Conservation (phyloP, 208 protist genomes). For the Trypanosoma avium region DNA sequence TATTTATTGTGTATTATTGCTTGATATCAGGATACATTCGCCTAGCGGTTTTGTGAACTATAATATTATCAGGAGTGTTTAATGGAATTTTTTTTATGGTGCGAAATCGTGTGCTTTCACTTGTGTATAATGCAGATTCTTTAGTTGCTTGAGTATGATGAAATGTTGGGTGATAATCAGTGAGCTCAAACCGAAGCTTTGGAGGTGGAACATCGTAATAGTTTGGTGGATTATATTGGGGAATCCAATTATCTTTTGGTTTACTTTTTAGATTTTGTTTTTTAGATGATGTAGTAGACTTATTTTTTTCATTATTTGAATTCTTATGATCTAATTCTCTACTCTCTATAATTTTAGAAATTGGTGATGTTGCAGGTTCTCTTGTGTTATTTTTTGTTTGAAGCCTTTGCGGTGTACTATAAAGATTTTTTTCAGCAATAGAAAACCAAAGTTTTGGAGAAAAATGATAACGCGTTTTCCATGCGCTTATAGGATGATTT, state of each 20-base stretch:
- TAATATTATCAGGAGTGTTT: too few relatives aligned
- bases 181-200: slow-evolving; percentile 20
- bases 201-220: slow-evolving; percentile 14
- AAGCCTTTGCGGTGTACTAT: neutral
- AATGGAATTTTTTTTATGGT: neutral
- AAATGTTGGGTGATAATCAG: slow-evolving; percentile 24
- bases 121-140: neutral
- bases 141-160: neutral
- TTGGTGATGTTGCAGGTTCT: neutral
- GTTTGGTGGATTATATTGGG: neutral
- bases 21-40: too few relatives aligned
- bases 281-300: neutral
- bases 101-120: slow-evolving; percentile 9
- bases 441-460: neutral
- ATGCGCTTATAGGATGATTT: slow-evolving; percentile 3
- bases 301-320: neutral
- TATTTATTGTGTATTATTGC: too few relatives aligned
- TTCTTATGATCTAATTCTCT: neutral
- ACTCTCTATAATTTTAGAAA: neutral
- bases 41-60: too few relatives aligned
- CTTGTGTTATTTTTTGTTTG: neutral
- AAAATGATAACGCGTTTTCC: slow-evolving; percentile 7
- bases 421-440: neutral
- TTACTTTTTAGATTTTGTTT: neutral
- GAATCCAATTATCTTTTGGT: neutral